These are phyloP conservation scores for Ogataea sp. DNA, from an alignment of 805 yeast genomes.

Conservation along the genomic window DNA sequence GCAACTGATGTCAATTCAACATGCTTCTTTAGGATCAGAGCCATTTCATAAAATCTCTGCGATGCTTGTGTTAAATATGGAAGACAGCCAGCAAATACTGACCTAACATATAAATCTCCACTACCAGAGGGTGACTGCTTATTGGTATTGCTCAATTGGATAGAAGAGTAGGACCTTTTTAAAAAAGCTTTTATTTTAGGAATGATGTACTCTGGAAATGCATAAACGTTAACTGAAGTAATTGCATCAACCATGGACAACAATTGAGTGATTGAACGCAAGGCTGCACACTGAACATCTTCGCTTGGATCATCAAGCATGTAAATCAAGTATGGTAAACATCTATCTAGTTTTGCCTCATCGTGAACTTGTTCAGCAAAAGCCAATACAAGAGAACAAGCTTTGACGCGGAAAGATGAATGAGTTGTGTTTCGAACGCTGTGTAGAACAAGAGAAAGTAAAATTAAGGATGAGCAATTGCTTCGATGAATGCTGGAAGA, in stretches of 20 bases:
- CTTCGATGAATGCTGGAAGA: constrained; percentile 11
- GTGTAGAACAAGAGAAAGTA: constrained; percentile 51
- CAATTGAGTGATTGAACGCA: constrained; percentile 60
- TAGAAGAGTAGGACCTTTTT: constrained; percentile 26
- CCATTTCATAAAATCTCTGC: constrained; percentile 53
- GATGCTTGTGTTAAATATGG: constrained; percentile 67
- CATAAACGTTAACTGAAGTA: constrained; percentile 64
- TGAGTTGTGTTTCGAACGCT: constrained; percentile 52
- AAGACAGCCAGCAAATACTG: constrained; percentile 63
- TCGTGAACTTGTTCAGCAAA: constrained; percentile 73
- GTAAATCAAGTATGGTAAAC: constrained; percentile 72
- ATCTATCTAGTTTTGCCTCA: constrained; percentile 77
- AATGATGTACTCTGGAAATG: constrained; percentile 75
- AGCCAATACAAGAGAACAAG: constrained; percentile 69
- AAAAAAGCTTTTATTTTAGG: constrained; percentile 54
- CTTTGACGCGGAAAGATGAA: constrained; percentile 53
- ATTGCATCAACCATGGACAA: constrained; percentile 54
- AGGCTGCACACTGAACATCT: constrained; percentile 58
- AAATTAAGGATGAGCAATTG: constrained; percentile 45
- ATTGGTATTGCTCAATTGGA: too few relatives aligned
- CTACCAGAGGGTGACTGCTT: too few relatives aligned
- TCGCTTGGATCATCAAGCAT: constrained; percentile 61
- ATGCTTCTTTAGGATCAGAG: constrained; percentile 36
- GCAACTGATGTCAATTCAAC: constrained; percentile 13
- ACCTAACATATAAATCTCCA: too few relatives aligned